Conservation (phyloP, 2,329 filamentous ascomycete genomes). For the Delphinella strobiligena region DNA sequence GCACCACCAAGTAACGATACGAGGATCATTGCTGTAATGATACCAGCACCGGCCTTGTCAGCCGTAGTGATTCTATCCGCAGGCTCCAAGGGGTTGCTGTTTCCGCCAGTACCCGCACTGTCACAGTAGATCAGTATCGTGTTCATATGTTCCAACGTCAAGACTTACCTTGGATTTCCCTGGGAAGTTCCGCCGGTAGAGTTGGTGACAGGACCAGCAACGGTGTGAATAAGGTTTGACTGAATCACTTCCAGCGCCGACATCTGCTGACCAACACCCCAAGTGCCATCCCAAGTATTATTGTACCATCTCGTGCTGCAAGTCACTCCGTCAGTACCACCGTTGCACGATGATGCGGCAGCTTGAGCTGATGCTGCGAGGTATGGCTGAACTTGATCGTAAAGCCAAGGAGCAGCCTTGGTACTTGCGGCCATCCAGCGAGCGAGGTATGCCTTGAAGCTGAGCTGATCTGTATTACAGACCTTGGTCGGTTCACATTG, state of each 20-base stretch:
- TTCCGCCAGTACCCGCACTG: constrained; percentile 23
- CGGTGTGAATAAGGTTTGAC: constrained; percentile 27
- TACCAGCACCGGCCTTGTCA: constrained; percentile 58
- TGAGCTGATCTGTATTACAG: constrained; percentile 33
- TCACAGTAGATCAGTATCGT: constrained; percentile 10
- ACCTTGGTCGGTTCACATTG: constrained; percentile 28
- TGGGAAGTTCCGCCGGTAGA: constrained; percentile 39
- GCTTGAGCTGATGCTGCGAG: constrained; percentile 41
- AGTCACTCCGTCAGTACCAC: constrained; percentile 31
- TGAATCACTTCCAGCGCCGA: constrained; percentile 41
- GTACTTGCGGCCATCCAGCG: constrained; percentile 42
- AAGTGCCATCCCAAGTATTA: constrained; percentile 30
- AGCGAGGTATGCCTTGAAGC: constrained; percentile 32
- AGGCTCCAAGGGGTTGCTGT: constrained; percentile 17
- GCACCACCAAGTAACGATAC: constrained; percentile 42
- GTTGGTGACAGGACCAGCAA: constrained; percentile 33
- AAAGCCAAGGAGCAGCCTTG: constrained; percentile 46
- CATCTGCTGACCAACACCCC: constrained; percentile 47
- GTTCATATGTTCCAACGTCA: constrained; percentile 23
- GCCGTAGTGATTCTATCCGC: constrained; percentile 38
- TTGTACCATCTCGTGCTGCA: constrained; percentile 36
- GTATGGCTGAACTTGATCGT: constrained; percentile 38
- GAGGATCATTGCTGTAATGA: constrained; percentile 49
- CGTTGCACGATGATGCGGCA: constrained; percentile 43
- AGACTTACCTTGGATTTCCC: constrained; percentile 28